These are phyloP conservation scores for Trichoderma semiorbis DNA, from an alignment of 2,329 filamentous ascomycete species.

Conservation along the genomic window DNA sequence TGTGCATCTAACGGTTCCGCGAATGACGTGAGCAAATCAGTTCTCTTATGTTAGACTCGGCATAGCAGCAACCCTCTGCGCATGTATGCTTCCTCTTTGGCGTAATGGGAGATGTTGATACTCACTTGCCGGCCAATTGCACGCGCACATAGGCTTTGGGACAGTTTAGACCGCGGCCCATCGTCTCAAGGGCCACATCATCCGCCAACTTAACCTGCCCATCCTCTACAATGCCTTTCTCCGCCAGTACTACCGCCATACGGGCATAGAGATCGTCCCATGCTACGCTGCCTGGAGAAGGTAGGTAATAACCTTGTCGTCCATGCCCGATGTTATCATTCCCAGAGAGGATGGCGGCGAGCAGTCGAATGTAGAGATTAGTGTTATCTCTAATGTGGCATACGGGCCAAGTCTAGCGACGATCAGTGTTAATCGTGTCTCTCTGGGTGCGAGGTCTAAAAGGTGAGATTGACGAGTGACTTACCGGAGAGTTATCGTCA, in stretches of 20 bases:
- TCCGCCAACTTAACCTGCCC: not conserved
- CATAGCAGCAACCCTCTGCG: too few species aligned
- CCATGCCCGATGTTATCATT: not conserved
- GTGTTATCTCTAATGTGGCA: not conserved
- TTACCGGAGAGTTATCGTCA: not conserved
- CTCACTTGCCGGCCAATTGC: not conserved
- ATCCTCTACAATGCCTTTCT: not conserved
- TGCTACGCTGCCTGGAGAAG: not conserved
- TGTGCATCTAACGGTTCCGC: not conserved
- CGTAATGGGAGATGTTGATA: not conserved
- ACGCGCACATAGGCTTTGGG: not conserved
- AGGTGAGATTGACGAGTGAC: not conserved
- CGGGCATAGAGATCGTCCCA: not conserved
- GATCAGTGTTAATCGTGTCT: not conserved
- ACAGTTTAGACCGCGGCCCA: not conserved
- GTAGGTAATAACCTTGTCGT: not conserved
- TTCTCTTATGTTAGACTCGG: too few species aligned
- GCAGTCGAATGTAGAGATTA: not conserved
- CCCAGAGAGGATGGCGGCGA: not conserved
- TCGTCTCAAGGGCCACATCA: not conserved
- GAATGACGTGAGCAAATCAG: not conserved
- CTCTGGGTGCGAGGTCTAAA: not conserved
- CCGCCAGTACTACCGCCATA: not conserved
- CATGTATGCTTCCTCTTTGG: not conserved
- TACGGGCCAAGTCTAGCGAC: not conserved